phyloP scores from a whole-genome alignment of 2,329 filamentous ascomycete genomes.

The Venturia nashicola region DNA sequence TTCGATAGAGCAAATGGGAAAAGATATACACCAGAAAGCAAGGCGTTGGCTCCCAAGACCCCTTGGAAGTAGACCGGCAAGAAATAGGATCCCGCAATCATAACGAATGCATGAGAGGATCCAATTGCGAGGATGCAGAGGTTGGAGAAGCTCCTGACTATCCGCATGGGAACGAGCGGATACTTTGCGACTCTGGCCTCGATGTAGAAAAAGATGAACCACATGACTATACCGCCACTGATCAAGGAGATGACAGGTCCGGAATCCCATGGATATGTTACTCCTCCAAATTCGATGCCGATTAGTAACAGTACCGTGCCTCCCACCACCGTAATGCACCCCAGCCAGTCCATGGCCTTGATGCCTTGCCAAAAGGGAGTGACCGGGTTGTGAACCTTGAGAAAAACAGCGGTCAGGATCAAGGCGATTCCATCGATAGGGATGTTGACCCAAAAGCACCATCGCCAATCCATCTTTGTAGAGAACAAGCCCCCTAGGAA shows the following conservation, averaged over 20 bases:
- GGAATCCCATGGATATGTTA: constrained; percentile 62
- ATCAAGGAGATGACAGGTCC: constrained; percentile 65
- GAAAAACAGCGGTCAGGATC: constrained; percentile 45
- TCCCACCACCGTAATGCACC: constrained; percentile 55
- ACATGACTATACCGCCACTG: constrained; percentile 54
- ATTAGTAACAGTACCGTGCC: constrained; percentile 78
- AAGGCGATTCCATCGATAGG: constrained; percentile 49
- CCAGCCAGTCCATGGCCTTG: constrained; percentile 53
- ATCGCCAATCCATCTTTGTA: constrained; percentile 49
- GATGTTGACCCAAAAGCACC: constrained; percentile 54
- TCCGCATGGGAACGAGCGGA: constrained; percentile 61
- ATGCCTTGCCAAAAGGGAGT: constrained; percentile 38
- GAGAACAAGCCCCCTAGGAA: constrained; percentile 58
- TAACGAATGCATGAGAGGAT: constrained; percentile 64
- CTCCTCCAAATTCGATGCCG: constrained; percentile 73
- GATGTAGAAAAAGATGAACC: constrained; percentile 55
- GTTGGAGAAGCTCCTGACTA: constrained; percentile 58
- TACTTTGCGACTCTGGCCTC: constrained; percentile 64
- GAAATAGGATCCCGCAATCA: constrained; percentile 69
- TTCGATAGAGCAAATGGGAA: constrained; percentile 58
- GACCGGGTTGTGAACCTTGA: constrained; percentile 47
- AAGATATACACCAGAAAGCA: constrained; percentile 62
- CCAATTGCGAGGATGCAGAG: constrained; percentile 51
- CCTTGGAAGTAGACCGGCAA: constrained; percentile 78
- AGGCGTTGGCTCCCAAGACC: constrained; percentile 53